Percentiles rank a stretch among this genome's conserved stretches.
Conservation (phyloP, 148 eudicot genomes). For the Oxyria digyna region DNA sequence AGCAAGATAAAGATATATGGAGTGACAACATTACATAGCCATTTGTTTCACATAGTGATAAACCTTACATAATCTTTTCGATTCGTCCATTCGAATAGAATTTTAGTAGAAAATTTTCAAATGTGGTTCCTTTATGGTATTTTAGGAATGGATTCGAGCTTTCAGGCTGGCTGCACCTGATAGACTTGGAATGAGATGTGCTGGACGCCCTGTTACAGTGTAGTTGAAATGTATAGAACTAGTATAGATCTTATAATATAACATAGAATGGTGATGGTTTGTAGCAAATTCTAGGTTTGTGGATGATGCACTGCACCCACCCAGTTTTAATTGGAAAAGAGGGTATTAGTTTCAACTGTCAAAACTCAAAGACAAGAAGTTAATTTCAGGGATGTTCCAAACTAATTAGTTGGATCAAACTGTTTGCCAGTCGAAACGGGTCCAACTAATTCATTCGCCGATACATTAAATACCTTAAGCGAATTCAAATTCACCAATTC, state of each 20-base stretch:
- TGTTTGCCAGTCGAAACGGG: too few relatives aligned
- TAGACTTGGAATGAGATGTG: conserved; percentile 67
- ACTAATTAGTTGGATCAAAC: background rate
- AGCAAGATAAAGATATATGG: conserved; percentile 31
- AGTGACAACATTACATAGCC: conserved; percentile 41
- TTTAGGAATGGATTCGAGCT: conserved; percentile 79
- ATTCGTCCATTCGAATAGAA: too few relatives aligned
- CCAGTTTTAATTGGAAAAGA: background rate
- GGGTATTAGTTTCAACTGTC: background rate
- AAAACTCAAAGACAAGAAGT: background rate
- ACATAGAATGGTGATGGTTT: background rate
- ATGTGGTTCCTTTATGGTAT: background rate
- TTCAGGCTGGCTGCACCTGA: conserved; percentile 66
- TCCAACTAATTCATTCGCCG: too few relatives aligned
- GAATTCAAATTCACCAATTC: too few relatives aligned
- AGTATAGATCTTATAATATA: conserved; percentile 2
- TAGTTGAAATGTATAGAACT: conserved; percentile 2
- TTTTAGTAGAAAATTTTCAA: too few relatives aligned
- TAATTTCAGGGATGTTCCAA: background rate
- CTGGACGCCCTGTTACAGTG: conserved; percentile 45
- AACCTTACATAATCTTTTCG: too few relatives aligned
- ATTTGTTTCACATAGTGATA: conserved; percentile 43
- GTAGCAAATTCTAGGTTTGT: background rate
- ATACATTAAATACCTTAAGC: too few relatives aligned
- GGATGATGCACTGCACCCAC: background rate